Conservation (phyloP, 345 rosid genomes). For the Sonneratia caseolaris region DNA sequence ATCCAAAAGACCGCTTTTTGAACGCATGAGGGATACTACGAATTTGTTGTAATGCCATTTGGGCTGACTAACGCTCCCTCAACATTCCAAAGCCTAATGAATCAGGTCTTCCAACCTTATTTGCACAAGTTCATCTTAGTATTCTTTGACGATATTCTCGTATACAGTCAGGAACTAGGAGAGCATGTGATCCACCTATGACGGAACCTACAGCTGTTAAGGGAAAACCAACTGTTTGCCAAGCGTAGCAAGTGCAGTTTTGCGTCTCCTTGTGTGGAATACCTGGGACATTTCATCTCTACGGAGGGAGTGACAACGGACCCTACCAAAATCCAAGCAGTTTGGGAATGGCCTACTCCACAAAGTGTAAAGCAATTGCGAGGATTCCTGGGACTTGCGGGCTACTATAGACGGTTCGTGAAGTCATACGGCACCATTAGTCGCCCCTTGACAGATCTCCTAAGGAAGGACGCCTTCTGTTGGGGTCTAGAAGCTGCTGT, state of each 20-base stretch:
- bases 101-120: neutral
- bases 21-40: conserved; percentile 13
- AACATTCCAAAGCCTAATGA: conserved; percentile 10
- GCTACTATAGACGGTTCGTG: conserved; percentile 5
- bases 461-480: neutral
- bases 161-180: neutral
- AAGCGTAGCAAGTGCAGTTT: neutral
- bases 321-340: neutral
- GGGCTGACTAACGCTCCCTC: conserved; percentile 12
- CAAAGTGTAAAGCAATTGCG: neutral
- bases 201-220: neutral
- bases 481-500: neutral
- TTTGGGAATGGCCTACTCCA: neutral
- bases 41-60: conserved; percentile 13
- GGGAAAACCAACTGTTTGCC: neutral
- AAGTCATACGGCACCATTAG: neutral
- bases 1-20: conserved; percentile 5
- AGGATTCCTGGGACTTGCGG: neutral
- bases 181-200: neutral
- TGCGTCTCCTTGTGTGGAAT: neutral
- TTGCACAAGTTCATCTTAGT: conserved; percentile 1
- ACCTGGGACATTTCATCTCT: neutral
- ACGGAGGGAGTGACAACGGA: neutral
- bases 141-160: conserved; percentile 14
- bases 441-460: neutral